Percentiles rank a stretch among this genome's conserved stretches.
Conservation (phyloP, 1,284 basidiomycete species). For the Flammula alnicola region DNA sequence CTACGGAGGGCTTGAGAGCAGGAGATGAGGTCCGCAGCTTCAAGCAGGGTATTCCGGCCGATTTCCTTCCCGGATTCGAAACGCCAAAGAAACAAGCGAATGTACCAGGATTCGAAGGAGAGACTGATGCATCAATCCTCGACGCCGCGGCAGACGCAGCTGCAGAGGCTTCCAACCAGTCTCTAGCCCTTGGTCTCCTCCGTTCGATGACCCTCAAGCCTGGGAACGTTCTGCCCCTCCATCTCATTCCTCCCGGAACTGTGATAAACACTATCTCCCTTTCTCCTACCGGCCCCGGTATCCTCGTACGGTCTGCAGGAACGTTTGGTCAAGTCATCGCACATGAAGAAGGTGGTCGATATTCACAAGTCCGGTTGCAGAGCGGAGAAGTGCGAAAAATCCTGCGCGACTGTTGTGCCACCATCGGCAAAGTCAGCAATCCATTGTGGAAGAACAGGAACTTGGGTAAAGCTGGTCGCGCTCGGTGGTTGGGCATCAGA, state of each 20-base stretch:
- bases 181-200: constrained; percentile 85
- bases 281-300: constrained; percentile 75
- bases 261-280: constrained; percentile 89
- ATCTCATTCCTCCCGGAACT: constrained; percentile 91
- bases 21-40: constrained; percentile 92
- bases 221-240: constrained; percentile 92
- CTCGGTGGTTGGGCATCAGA: constrained; percentile 86
- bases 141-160: constrained; percentile 16
- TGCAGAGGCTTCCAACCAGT: constrained; percentile 48
- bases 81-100: constrained; percentile 9
- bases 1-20: constrained; percentile 86
- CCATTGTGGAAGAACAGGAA: constrained; percentile 85
- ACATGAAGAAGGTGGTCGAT: constrained; percentile 71
- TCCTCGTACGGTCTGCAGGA: constrained; percentile 90
- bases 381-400: constrained; percentile 93
- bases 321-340: constrained; percentile 84
- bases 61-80: constrained; percentile 70
- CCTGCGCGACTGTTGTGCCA: constrained; percentile 84
- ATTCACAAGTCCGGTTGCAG: constrained; percentile 86
- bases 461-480: constrained; percentile 92
- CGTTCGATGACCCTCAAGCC: constrained; percentile 87
- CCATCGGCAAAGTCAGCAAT: constrained; percentile 93
- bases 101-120: constrained; percentile 17
- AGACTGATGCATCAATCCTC: constrained; percentile 18
- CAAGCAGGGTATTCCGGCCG: constrained; percentile 79